phyloP scores from a whole-genome alignment of 2,329 filamentous ascomycete species.

The Hypoxylon sp. region DNA sequence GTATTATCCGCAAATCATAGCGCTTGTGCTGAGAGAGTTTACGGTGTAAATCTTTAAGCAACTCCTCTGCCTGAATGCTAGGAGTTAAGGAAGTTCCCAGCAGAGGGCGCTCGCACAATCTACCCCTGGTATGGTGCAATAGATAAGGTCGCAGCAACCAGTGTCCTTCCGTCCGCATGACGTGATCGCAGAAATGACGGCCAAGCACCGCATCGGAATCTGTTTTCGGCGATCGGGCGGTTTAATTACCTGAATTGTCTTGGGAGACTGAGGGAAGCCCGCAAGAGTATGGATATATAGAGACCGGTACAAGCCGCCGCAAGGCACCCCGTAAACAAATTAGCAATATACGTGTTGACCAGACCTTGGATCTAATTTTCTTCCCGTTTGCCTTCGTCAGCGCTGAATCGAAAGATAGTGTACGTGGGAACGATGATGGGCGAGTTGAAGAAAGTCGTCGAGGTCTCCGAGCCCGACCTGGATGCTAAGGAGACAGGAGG shows the following conservation, averaged over 20 bases:
- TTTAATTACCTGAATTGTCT: constrained; percentile 5
- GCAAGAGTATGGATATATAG: background rate
- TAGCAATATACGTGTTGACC: background rate
- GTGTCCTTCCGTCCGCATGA: constrained; percentile 35
- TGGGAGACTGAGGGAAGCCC: background rate
- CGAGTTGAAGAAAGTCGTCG: constrained; percentile 19
- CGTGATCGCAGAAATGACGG: constrained; percentile 27
- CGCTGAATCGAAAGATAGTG: background rate
- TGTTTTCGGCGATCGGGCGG: background rate
- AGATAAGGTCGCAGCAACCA: constrained; percentile 40
- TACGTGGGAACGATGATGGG: constrained; percentile 20
- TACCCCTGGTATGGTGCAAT: constrained; percentile 40
- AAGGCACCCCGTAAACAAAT: background rate
- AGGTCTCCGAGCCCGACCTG: constrained; percentile 20
- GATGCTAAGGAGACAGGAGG: constrained; percentile 15
- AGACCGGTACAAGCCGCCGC: background rate
- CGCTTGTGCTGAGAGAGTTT: background rate
- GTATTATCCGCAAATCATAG: background rate
- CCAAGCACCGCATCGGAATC: constrained; percentile 11
- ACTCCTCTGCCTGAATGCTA: background rate
- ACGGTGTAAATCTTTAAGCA: constrained; percentile 18
- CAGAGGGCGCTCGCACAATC: constrained; percentile 25
- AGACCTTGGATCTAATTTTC: background rate
- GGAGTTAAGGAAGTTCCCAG: background rate
- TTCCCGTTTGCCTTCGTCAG: background rate